Evolutionary conservation across 768 basidiomycete species (phyloP).

Genomic region (Leccinum disarticulatum): DNA sequence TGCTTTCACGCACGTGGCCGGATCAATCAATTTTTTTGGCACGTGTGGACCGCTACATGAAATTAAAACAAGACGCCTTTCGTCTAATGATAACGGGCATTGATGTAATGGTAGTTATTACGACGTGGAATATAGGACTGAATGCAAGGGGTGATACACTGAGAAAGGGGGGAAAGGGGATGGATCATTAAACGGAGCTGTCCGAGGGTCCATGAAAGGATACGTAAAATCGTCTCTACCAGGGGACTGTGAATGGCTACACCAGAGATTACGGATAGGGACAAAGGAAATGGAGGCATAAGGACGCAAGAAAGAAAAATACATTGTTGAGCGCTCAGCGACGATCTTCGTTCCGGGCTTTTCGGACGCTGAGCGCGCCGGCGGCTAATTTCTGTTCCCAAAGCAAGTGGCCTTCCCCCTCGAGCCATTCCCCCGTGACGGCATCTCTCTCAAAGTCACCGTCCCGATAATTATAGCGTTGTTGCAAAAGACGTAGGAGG

Average conservation of each 20-base stretch:
- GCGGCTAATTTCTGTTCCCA: conserved; percentile 62
- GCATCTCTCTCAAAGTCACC: conserved; percentile 82
- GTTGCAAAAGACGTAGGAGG: conserved; percentile 66
- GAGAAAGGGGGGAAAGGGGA: conserved; percentile 5
- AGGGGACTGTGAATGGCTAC: conserved; percentile 8
- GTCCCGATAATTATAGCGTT: conserved; percentile 76
- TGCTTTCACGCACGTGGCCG: conserved; percentile 9
- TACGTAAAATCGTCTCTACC: conserved; percentile 25
- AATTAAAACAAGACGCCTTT: conserved; percentile 14
- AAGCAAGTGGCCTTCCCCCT: conserved; percentile 56
- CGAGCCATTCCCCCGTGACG: conserved; percentile 61
- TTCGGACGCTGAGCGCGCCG: conserved; percentile 38
- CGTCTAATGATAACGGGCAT: conserved; percentile 17
- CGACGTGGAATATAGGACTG: conserved; percentile 16
- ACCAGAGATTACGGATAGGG: conserved; percentile 9
- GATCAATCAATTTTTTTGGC: conserved; percentile 18
- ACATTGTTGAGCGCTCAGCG: conserved; percentile 26
- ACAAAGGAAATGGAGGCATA: not conserved
- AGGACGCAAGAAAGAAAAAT: not conserved
- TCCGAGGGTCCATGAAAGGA: conserved; percentile 18
- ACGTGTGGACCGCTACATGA: conserved; percentile 12
- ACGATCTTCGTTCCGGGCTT: conserved; percentile 39
- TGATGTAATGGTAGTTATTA: conserved; percentile 26
- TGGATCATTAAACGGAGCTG: conserved; percentile 19
- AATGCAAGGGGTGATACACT: conserved; percentile 24